Evolutionary conservation across 2,329 filamentous ascomycete genomes (phyloP), one percentile per base, ranked within the genome.

Genomic region (Scolecobasidium constrictum): DNA sequence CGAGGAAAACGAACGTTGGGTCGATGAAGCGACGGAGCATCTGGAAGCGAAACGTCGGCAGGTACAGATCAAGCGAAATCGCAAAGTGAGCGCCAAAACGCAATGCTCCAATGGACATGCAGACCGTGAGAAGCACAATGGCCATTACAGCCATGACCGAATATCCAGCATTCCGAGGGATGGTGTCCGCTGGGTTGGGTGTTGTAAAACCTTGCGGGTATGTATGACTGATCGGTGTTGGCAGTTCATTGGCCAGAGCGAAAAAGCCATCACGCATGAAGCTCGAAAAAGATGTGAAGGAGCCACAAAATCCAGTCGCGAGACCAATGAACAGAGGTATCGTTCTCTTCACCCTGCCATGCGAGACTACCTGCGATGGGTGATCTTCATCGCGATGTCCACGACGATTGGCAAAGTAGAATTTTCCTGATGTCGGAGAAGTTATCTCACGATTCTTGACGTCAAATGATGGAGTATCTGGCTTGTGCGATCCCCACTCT

Each of bases 291-390:
- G 83, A 88, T 0, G 88, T 95, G 54, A 92, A 85, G 50, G 83
- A 88, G 48, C 88, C 86, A 54, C 86, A 94, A 60, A 92, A 92
- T 9, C 83, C 90, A 0, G 84, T 94, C 0, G 85, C 77, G 5
- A 95, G 74, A 40, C 84, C 88, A 45, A 94, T 82, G 56, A 93
- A 94, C 1, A 94, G 68, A 0, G 90, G 88, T 19, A 94, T 83
- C 0, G 83, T 84, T 66, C 93, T 94, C 58, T 94, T 94, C 19
- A 59, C 69, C 54, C 80, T 66, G 5, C 47, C 49, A 36, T 65
- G 59, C 5, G 56, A 52, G 1, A 54, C 55, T n/a, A 31, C 26
- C 26, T 31, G 26, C 26, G 26, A 31, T 7, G 18, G 12, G 18
- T 36, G 34, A 13, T 36, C 34, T 36, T 36, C 34, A 17, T 36